Evolutionary conservation across 495 filamentous ascomycete species (phyloP).

Genomic region (Neurospora sp.): DNA sequence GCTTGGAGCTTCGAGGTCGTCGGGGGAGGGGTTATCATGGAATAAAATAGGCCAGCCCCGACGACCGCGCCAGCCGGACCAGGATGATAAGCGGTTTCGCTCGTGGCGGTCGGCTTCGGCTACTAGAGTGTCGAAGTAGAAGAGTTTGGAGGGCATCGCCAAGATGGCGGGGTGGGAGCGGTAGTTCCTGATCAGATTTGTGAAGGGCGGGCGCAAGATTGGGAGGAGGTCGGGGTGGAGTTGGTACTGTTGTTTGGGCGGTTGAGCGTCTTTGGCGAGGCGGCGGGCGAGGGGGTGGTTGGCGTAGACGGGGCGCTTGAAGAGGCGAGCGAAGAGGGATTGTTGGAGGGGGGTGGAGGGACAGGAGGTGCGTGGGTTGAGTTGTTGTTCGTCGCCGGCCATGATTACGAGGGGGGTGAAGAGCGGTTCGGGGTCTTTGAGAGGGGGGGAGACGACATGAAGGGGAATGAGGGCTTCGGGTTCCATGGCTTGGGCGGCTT

Average conservation of each 20-base stretch:
- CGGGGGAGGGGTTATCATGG: slow-evolving; percentile 31
- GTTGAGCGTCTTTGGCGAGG: background rate
- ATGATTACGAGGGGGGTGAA: slow-evolving; percentile 39
- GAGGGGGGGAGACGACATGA: slow-evolving; percentile 40
- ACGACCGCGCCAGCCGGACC: slow-evolving; percentile 38
- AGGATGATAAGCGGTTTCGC: slow-evolving; percentile 25
- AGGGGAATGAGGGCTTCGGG: slow-evolving; percentile 41
- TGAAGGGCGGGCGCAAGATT: slow-evolving; percentile 36
- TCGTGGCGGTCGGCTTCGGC: slow-evolving; percentile 26
- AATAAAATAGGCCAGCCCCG: slow-evolving; percentile 39
- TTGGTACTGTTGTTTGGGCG: slow-evolving; percentile 1
- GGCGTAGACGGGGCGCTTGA: slow-evolving; percentile 32
- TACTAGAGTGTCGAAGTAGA: slow-evolving; percentile 45
- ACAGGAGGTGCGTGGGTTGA: slow-evolving; percentile 38
- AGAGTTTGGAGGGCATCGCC: slow-evolving; percentile 40
- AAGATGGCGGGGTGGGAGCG: slow-evolving; percentile 49
- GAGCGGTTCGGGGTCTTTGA: slow-evolving; percentile 9
- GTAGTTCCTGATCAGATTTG: slow-evolving; percentile 49
- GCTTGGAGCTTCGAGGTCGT: slow-evolving; percentile 40
- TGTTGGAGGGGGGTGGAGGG: slow-evolving; percentile 27
- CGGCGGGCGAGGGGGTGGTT: slow-evolving; percentile 39
- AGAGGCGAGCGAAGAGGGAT: slow-evolving; percentile 44
- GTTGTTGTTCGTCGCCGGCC: slow-evolving; percentile 48
- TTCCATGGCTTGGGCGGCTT: slow-evolving; percentile 49
- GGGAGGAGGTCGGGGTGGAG: slow-evolving; percentile 12